A percentile compares a stretch with the other conserved stretches of the same genome.
Conservation (phyloP, 2,329 filamentous ascomycete species). For the Verticillium longisporum region DNA sequence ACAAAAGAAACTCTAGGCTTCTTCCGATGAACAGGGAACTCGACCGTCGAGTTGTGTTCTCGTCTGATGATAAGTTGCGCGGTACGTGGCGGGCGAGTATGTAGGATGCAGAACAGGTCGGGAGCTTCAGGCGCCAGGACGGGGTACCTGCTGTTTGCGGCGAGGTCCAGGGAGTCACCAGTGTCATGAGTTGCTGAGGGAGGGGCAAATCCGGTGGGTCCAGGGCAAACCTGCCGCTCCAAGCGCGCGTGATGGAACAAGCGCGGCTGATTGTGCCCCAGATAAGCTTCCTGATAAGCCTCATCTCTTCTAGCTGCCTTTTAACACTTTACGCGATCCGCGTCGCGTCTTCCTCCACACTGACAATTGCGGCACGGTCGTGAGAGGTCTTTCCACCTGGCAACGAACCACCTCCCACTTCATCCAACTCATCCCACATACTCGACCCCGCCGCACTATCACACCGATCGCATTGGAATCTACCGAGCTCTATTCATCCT, state of each 20-base stretch:
- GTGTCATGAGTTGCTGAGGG: background rate
- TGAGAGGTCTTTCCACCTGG: background rate
- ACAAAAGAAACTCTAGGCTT: slow-evolving; percentile 1
- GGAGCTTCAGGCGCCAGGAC: background rate
- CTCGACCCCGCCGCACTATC: background rate
- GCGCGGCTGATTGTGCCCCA: background rate
- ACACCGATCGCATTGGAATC: background rate
- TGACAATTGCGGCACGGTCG: background rate
- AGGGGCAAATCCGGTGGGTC: background rate
- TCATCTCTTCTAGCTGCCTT: background rate
- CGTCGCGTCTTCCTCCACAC: background rate
- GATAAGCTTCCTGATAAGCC: background rate
- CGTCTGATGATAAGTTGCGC: background rate
- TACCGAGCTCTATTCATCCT: slow-evolving; percentile 1
- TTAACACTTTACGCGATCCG: slow-evolving; percentile 2
- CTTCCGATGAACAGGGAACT: slow-evolving; percentile 12
- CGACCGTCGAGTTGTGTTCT: slow-evolving; percentile 13
- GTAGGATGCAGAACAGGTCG: background rate
- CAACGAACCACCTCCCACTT: background rate
- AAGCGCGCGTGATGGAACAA: background rate
- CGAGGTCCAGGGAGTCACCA: background rate
- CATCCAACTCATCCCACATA: background rate
- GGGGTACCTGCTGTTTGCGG: background rate
- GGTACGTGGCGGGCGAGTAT: background rate
- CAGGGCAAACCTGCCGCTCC: background rate